Percentiles rank a stretch among this genome's conserved stretches.
These are phyloP conservation scores for Phytophthora lateralis DNA, from an alignment of 352 stramenopile species.

Conservation along the genomic window DNA sequence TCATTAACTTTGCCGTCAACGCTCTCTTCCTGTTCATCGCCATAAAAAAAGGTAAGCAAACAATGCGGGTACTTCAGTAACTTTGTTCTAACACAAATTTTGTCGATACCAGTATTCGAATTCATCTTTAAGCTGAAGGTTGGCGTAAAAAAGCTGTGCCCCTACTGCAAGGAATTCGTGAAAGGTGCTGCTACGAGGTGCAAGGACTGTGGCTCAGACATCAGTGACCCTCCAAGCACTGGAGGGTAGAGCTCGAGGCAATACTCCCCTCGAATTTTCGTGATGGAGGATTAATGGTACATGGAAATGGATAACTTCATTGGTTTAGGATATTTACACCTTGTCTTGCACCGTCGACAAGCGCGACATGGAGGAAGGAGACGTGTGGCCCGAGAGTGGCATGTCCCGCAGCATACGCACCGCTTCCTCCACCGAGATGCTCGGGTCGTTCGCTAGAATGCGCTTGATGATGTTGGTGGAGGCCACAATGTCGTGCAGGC, in stretches of 20 bases:
- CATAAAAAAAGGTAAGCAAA: conserved; percentile 75
- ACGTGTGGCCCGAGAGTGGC: conserved; percentile 19
- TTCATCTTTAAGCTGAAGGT: conserved; percentile 70
- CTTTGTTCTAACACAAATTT: not conserved
- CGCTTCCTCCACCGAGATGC: conserved; percentile 37
- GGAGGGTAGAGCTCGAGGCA: conserved; percentile 13
- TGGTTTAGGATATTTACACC: conserved; percentile 16
- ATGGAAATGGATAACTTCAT: conserved; percentile 7
- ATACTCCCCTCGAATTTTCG: too few species aligned
- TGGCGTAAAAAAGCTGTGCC: conserved; percentile 66
- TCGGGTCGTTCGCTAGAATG: conserved; percentile 37
- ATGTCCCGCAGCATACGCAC: conserved; percentile 35
- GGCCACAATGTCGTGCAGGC: conserved; percentile 48
- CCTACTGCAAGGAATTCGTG: conserved; percentile 73
- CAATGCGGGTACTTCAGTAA: too few species aligned
- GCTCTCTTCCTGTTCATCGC: conserved; percentile 74
- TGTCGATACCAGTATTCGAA: conserved; percentile 45
- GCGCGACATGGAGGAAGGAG: conserved; percentile 29
- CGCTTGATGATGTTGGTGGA: conserved; percentile 58
- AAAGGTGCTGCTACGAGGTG: conserved; percentile 57
- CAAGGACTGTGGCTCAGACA: conserved; percentile 40
- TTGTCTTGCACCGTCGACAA: conserved; percentile 26
- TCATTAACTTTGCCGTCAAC: conserved; percentile 79
- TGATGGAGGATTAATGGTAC: not conserved
- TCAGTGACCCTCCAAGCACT: conserved; percentile 9